A percentile compares a stretch with the other conserved stretches of the same genome.
Evolutionary conservation across 371 early-diverging fungal genomes (phyloP).

Genomic region (Apophysomyces trapeziformis): DNA sequence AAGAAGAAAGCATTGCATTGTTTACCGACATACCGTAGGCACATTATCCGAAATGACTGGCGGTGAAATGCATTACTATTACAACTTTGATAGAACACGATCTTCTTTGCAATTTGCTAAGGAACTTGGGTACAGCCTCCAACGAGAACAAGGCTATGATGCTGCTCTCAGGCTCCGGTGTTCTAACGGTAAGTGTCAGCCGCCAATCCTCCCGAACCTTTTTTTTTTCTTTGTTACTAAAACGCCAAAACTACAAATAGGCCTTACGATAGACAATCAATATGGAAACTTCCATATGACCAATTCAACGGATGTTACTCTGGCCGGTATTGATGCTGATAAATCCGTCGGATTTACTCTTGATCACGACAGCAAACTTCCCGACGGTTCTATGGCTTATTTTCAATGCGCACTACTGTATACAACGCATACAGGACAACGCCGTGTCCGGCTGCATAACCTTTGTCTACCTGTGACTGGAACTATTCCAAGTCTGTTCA

Average conservation of each 20-base stretch:
- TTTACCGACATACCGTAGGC: constrained; percentile 46
- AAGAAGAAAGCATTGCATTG: background rate
- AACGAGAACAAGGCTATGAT: constrained; percentile 85
- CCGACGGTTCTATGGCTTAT: constrained; percentile 77
- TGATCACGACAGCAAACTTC: constrained; percentile 87
- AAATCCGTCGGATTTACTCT: constrained; percentile 82
- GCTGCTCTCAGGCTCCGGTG: constrained; percentile 89
- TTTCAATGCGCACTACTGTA: constrained; percentile 94
- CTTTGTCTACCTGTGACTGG: constrained; percentile 80
- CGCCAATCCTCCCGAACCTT: background rate
- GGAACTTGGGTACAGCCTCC: constrained; percentile 69
- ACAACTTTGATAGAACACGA: constrained; percentile 69
- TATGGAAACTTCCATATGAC: constrained; percentile 94
- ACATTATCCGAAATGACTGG: constrained; percentile 82
- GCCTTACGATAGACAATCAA: constrained; percentile 81
- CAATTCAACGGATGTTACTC: constrained; percentile 90
- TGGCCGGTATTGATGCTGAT: constrained; percentile 86
- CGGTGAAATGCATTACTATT: constrained; percentile 85
- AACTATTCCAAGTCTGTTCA: constrained; percentile 82
- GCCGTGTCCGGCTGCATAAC: constrained; percentile 94
- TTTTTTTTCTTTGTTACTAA: background rate
- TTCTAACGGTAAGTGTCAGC: constrained; percentile 69
- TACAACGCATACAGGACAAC: constrained; percentile 85
- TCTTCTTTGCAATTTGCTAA: constrained; percentile 71
- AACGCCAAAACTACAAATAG: constrained; percentile 31